Evolutionary conservation across 2,329 filamentous ascomycete species (phyloP), one percentile per base, ranked within the genome.

Genomic region (Tolypocladium pustulatum): DNA sequence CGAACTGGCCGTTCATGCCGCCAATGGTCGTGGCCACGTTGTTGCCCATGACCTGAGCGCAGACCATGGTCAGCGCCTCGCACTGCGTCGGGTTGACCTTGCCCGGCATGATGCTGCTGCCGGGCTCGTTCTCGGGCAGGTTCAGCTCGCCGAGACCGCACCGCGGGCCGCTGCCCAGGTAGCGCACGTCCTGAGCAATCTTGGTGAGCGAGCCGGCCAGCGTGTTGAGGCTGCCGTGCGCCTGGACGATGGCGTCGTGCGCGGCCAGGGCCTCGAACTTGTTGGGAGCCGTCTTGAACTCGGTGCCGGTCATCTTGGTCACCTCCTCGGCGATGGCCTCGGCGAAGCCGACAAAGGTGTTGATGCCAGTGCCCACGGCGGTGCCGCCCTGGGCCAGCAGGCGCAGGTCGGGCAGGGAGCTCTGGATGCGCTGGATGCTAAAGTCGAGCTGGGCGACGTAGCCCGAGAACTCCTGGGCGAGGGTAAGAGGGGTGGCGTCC

Each of bases 71-170:
- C 74, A 99, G 79, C 62, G 91, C 90, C 81, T 99, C 94, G 77
- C 91, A 96, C 78, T 99, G 94, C 37, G 94, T 99, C 37, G 94
- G 94, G 81, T 99, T 99, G 73, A 99, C 94, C 81, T 99, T 99
- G 70, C 94, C 94, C 52, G 94, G 94, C 94, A 99, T 99, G 81
- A 99, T 97, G 67, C 90, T 95, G 70, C 89, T 94, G 64, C 93
- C 93, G 38, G 94, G 94, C 81, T 99, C 94, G 78, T 99, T 99
- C 80, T 99, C 94, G 32, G 94, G 94, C 56, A 99, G 85, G 70
- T 84, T 84, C 63, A 99, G 84, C 80, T 99, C 94, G 65, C 92
- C 93, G 27, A 97, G 87, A 69, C 94, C 94, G 76, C 94, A 97
- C 61, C 94, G 91, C 58, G 94, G 94, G 20, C 94, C 94, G 65